A percentile compares a stretch with the other conserved stretches of the same genome.
Conservation (phyloP, 2,329 filamentous ascomycete genomes). For the Xylariaceae sp. region DNA sequence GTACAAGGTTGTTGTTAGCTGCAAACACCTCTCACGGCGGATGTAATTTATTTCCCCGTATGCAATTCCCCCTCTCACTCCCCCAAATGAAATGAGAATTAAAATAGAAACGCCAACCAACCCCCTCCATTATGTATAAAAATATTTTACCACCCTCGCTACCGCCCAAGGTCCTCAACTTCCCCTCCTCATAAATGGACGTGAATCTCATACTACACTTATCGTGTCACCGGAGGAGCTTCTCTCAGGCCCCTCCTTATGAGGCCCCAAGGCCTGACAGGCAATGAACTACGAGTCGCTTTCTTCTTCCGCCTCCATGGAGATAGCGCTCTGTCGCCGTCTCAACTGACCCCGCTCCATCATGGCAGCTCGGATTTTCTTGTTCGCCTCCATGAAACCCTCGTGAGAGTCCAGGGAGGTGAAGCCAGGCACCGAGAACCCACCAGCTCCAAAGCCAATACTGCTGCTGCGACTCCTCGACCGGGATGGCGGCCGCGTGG, state of each 20-base stretch:
- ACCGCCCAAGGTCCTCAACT: too few species aligned
- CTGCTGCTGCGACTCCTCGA: slow-evolving; percentile 60
- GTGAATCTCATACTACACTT: slow-evolving; percentile 7
- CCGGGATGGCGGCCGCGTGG: slow-evolving; percentile 79
- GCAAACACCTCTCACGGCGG: too few species aligned
- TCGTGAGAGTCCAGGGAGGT: slow-evolving; percentile 62
- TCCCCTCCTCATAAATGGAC: not conserved
- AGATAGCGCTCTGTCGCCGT: slow-evolving; percentile 46
- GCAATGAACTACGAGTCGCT: slow-evolving; percentile 18
- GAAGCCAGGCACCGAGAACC: slow-evolving; percentile 65
- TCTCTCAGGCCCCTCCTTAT: not conserved
- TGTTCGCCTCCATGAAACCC: slow-evolving; percentile 75
- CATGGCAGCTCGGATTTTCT: slow-evolving; percentile 82
- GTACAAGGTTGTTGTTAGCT: too few species aligned
- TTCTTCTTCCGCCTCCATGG: slow-evolving; percentile 22
- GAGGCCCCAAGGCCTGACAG: not conserved
- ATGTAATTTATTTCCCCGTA: too few species aligned
- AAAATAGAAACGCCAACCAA: too few species aligned
- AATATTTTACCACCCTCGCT: too few species aligned
- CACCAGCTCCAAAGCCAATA: slow-evolving; percentile 50
- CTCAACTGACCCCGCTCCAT: slow-evolving; percentile 61
- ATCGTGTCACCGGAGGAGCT: not conserved
- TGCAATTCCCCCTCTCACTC: too few species aligned
- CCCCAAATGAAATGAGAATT: too few species aligned
- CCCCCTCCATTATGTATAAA: too few species aligned